Evolutionary conservation across 176 grass and related monocot species (phyloP).

Genomic region (Echinochloa phyllopogon): DNA sequence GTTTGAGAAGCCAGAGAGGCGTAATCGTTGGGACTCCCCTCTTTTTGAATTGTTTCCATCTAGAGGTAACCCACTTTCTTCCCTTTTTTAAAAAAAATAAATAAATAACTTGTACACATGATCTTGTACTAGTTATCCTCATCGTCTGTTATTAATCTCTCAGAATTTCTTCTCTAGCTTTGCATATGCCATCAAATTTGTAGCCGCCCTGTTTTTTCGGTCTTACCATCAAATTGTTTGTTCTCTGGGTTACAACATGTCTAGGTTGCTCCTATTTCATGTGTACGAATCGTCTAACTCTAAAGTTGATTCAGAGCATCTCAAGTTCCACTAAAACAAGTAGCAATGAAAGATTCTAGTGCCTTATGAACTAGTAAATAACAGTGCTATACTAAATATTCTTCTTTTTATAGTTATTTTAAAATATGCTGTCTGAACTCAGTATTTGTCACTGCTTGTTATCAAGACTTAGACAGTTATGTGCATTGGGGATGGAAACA

Average conservation of each 20-base stretch:
- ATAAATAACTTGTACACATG: not conserved
- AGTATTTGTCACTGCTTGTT: not conserved
- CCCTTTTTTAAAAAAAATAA: not conserved
- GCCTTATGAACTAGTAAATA: not conserved
- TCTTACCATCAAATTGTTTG: not conserved
- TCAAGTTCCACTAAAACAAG: not conserved
- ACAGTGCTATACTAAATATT: not conserved
- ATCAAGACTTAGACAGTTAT: not conserved
- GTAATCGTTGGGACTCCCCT: slow-evolving; percentile 92
- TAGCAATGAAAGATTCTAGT: not conserved
- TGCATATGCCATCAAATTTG: not conserved
- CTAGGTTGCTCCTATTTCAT: not conserved
- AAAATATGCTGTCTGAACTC: not conserved
- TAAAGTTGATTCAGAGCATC: not conserved
- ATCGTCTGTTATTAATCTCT: not conserved
- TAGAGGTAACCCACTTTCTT: slow-evolving; percentile 60
- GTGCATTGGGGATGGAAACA: not conserved
- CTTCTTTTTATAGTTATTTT: not conserved
- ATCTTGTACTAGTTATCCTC: not conserved
- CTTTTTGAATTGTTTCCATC: slow-evolving; percentile 91
- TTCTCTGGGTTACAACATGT: not conserved
- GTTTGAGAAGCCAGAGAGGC: slow-evolving; percentile 91
- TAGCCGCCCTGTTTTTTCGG: not conserved
- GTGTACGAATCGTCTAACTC: not conserved
- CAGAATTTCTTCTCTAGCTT: not conserved